Evolutionary conservation across 2,329 filamentous ascomycete genomes (phyloP).

Genomic region (Aulographum hederae): DNA sequence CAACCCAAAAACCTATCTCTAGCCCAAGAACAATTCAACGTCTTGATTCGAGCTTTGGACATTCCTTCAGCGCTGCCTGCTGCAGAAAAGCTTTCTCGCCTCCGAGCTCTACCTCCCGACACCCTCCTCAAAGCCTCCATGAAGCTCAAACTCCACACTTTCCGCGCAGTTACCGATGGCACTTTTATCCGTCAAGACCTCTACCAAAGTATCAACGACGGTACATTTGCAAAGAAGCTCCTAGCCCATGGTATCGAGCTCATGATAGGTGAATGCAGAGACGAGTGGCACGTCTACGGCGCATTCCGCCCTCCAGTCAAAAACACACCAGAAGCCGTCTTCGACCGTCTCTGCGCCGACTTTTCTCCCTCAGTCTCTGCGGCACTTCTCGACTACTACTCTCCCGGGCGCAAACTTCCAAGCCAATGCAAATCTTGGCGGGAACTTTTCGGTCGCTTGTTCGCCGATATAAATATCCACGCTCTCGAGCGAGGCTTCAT

Average conservation of each 20-base stretch:
- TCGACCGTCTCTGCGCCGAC: conserved; percentile 34
- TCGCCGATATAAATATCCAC: conserved; percentile 39
- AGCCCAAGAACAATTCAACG: conserved; percentile 32
- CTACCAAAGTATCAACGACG: conserved; percentile 28
- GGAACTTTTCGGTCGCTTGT: conserved; percentile 34
- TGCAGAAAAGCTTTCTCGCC: conserved; percentile 26
- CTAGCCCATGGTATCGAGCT: conserved; percentile 26
- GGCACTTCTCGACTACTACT: conserved; percentile 26
- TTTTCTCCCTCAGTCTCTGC: conserved; percentile 28
- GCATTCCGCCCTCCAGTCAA: too few relatives aligned
- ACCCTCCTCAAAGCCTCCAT: conserved; percentile 15
- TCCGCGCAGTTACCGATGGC: conserved; percentile 32
- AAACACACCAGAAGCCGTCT: too few relatives aligned
- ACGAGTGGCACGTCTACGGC: conserved; percentile 34
- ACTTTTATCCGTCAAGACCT: conserved; percentile 26
- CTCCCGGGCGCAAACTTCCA: conserved; percentile 21
- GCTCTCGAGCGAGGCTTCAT: conserved; percentile 27
- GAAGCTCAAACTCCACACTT: conserved; percentile 31
- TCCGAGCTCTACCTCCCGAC: conserved; percentile 17
- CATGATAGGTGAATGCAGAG: conserved; percentile 34
- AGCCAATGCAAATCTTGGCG: conserved; percentile 24
- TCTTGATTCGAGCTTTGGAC: conserved; percentile 24
- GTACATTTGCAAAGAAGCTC: conserved; percentile 27
- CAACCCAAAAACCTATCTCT: conserved; percentile 30
- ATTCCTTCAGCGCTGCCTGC: conserved; percentile 23